Evolutionary conservation across 345 rosid genomes (phyloP), one percentile per base, ranked within the genome.

Genomic region (Pistacia integerrima): DNA sequence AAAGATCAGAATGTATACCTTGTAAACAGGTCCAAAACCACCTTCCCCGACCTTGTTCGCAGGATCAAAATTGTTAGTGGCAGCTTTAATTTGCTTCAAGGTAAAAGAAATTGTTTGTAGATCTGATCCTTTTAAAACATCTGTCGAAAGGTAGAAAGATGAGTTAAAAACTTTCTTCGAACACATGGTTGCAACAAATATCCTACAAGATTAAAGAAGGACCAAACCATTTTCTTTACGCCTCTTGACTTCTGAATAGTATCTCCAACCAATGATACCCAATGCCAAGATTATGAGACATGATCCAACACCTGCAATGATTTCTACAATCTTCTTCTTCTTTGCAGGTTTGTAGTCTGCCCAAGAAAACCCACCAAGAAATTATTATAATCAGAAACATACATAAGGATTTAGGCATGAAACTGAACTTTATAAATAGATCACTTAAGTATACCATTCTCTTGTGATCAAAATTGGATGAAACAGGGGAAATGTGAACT

Each of bases 41-140:
- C 93, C 93, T 81, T 86, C 93, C 64, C 93, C 93, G 3, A 90
- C 81, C 79, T 90, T 90, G 79, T 90, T 88, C 63, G 18, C 51
- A 48, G 84, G 44, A 71, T 79, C 84, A 73, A 90, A 90, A 70
- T 90, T 79, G 28, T 82, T 64, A 0, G 93, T 90, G 52, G 93
- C 93, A 77, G 70, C 73, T 73, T 78, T 85, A 58, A 90, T 90
- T 81, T 88, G 89, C 80, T 79, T 82, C 6, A 86, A 81, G 57
- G 90, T 82, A 72, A 88, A 90, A 52, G 76, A 66, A 18, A 20
- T 69, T 16, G 72, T 78, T 75, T 71, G 82, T 9, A 66, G 62
- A 30, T 82, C 82, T 12, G 68, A 74, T 36, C 55, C 76, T 64
- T 48, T 11, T 12, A 52, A 11, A 36, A 73, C 10, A 35, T 76